Evolutionary conservation across 768 basidiomycete species (phyloP).

Genomic region (Hebeloma cylindrosporum): DNA sequence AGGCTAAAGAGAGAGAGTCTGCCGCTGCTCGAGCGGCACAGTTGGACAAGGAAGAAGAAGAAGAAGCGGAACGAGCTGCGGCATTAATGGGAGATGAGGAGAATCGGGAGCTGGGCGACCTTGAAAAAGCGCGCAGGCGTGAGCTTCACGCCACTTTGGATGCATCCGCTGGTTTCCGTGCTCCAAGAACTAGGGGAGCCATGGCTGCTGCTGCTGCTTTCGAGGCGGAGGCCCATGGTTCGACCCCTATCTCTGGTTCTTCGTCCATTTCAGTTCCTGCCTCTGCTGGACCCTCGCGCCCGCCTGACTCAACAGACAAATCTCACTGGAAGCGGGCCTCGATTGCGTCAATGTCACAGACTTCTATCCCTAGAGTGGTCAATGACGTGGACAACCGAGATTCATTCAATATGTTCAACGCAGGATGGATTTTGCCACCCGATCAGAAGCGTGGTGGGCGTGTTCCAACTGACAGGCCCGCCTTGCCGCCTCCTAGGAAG

Average conservation of each 20-base stretch:
- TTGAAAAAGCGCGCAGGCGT: neutral
- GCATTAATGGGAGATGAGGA: constrained; percentile 11
- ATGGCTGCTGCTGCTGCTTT: constrained; percentile 43
- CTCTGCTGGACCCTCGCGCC: neutral
- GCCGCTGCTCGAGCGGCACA: constrained; percentile 23
- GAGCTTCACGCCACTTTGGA: constrained; percentile 32
- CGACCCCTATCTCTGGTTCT: neutral
- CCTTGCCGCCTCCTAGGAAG: constrained; percentile 55
- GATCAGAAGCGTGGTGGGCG: constrained; percentile 69
- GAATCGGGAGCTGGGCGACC: constrained; percentile 1
- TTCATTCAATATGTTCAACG: constrained; percentile 81
- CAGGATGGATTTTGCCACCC: constrained; percentile 84
- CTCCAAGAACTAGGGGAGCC: constrained; percentile 50
- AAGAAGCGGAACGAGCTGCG: constrained; percentile 1
- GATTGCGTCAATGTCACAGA: constrained; percentile 21
- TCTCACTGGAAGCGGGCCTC: constrained; percentile 32
- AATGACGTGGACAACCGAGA: constrained; percentile 69
- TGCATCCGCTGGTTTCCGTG: constrained; percentile 43
- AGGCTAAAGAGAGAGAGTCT: constrained; percentile 31
- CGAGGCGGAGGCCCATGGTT: constrained; percentile 32
- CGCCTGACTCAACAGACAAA: constrained; percentile 5
- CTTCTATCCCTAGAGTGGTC: constrained; percentile 55
- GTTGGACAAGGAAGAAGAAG: neutral
- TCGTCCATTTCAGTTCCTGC: constrained; percentile 2
- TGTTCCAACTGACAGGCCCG: constrained; percentile 40